These are phyloP conservation scores for Zalerion maritima DNA, from an alignment of 495 filamentous ascomycete genomes.

Conservation along the genomic window DNA sequence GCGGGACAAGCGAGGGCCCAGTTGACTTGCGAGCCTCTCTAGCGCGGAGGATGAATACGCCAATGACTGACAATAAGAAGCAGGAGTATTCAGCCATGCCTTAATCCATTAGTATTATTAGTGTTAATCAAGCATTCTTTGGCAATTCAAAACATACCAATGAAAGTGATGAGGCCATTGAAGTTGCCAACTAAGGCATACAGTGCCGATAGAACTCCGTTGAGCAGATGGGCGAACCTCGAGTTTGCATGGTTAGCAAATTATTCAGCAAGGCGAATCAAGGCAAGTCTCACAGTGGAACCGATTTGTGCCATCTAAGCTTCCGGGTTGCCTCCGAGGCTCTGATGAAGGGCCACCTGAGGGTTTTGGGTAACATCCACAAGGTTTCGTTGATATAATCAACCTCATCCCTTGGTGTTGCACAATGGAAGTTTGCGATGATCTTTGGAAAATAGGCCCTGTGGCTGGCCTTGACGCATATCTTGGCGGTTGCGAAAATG, in stretches of 20 bases:
- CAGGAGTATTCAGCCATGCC: constrained; percentile 8
- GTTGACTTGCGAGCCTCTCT: constrained; percentile 2
- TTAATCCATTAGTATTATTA: too few species aligned
- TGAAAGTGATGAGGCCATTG: constrained; percentile 9
- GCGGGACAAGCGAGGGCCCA: constrained; percentile 4
- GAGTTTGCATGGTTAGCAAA: constrained; percentile 1
- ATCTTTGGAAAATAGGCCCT: constrained; percentile 12
- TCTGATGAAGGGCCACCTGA: constrained; percentile 4
- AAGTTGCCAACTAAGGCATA: constrained; percentile 9
- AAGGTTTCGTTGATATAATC: constrained; percentile 3
- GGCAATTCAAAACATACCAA: constrained; percentile 8
- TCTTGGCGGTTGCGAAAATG: constrained; percentile 14
- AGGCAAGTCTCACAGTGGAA: constrained; percentile 7
- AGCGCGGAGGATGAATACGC: constrained; percentile 7
- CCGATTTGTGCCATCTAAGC: constrained; percentile 8
- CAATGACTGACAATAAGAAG: constrained; percentile 9
- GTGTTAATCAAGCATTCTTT: constrained; percentile 5
- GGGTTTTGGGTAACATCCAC: constrained; percentile 2
- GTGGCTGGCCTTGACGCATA: constrained; percentile 10
- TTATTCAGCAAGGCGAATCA: constrained; percentile 3
- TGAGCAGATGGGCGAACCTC: constrained; percentile 6
- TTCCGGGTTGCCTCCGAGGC: constrained; percentile 8
- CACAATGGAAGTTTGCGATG: constrained; percentile 10
- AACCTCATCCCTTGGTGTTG: constrained; percentile 10
- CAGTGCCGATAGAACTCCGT: constrained; percentile 7